Conservation (phyloP, 148 eudicot species). For the Spergularia marina region DNA sequence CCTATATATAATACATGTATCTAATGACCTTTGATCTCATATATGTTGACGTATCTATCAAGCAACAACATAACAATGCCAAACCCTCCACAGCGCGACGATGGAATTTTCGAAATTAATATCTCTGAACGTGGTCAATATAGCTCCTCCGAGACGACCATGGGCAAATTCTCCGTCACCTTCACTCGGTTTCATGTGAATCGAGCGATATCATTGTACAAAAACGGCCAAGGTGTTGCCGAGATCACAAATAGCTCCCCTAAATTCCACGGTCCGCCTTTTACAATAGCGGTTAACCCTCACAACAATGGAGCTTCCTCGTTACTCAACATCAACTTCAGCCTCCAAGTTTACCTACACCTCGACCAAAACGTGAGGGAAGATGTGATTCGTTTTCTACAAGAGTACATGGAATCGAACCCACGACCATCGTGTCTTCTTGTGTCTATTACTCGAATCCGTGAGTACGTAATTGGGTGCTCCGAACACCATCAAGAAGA, state of each 20-base stretch:
- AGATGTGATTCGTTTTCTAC: neutral
- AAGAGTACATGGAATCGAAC: neutral
- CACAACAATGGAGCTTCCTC: neutral
- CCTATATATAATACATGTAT: too few species aligned
- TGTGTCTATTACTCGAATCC: neutral
- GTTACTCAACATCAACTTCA: neutral
- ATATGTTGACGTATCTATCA: too few species aligned
- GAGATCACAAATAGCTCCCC: neutral
- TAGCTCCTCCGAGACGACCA: too few species aligned
- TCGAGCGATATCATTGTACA: neutral
- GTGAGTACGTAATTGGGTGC: neutral
- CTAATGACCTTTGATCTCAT: too few species aligned
- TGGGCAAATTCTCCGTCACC: neutral
- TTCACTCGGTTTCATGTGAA: neutral
- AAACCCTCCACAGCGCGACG: too few species aligned
- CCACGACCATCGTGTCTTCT: neutral
- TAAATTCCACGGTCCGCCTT: neutral
- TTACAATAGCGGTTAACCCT: neutral
- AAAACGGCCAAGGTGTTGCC: neutral
- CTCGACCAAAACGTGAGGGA: neutral
- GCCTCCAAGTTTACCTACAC: neutral
- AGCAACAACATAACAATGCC: too few species aligned
- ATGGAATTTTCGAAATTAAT: neutral
- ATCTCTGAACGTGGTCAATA: neutral
- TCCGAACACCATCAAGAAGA: neutral